Conservation (phyloP, 2,329 filamentous ascomycete species). For the Diaporthe sp. region DNA sequence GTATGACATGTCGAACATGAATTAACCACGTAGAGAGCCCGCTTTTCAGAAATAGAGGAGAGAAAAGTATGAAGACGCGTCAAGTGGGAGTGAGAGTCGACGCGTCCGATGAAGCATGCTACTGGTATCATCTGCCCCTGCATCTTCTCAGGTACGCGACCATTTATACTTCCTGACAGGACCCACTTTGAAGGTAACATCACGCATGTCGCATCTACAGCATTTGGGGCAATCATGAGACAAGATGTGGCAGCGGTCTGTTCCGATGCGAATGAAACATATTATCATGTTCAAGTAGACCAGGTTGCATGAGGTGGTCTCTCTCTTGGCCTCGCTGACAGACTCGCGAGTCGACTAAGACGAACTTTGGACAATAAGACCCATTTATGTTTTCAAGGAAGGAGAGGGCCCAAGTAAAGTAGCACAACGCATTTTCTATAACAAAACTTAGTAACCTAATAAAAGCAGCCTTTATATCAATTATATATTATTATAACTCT, state of each 20-base stretch:
- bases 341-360: not conserved
- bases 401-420: no score
- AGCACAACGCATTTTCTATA: no score
- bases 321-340: not conserved
- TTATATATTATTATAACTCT: no score
- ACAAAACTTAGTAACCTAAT: no score
- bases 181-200: not conserved
- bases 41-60: not conserved
- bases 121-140: not conserved
- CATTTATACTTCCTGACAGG: not conserved
- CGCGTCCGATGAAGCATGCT: not conserved
- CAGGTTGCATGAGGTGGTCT: not conserved
- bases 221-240: not conserved
- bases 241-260: rapidly evolving
- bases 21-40: not conserved
- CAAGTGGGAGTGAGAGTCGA: not conserved
- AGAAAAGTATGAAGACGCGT: not conserved
- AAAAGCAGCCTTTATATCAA: no score
- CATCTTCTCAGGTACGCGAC: not conserved
- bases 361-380: not conserved
- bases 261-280: not conserved
- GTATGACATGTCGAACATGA: not conserved
- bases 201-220: not conserved
- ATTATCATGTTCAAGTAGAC: no score
- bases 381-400: not conserved